Base-by-base conservation (phyloP, 139 green algal genomes). In the Marvania coccoides region DNA sequence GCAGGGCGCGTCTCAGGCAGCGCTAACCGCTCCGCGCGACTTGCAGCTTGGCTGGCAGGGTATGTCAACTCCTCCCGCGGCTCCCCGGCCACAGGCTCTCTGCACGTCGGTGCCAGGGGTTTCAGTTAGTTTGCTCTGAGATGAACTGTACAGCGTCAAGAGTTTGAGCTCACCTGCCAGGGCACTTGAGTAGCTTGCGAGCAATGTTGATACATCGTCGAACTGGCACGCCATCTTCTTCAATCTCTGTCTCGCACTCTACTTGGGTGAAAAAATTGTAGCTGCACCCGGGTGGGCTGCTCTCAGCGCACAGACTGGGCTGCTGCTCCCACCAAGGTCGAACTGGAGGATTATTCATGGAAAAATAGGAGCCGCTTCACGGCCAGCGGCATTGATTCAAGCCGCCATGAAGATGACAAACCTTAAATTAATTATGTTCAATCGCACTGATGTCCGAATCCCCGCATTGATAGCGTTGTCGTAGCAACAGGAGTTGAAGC, bases 201-300 rank as follows among this genome's bases (percentile, higher is more conserved):
- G 64, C 46, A 28, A 72, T 60, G 31, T 65, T 77, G 19, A 71
- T 33, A 31, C 70, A 77, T n/a, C 47, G 45, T 23, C 63, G 63
- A 23, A 77, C 39, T 15, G 70, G 70, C 42, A 51, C 42, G 19
- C 42, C 42, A 51, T 51, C 42, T 19, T 51, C 42, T 51, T 19
- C 42, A 51, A 14, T 12, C 29, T 68, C 61, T 5, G 39, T 68
- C n/a, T 58, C 36, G 40, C 61, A 68, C 61, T 68, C 61, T 5
- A 68, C 4, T 42, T 58, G 15, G 33, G 40, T 39, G 19, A 58
- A 29, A 8, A 54, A 68, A 5, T 8, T 14, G 34, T 24, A 35
- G 23, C 15, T 26, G 34, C 61, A 68, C 7, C 61, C 61, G 33
- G 7, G 14, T 2, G 68, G 46, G 3, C 58, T 63, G 13, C 15